Evolutionary conservation across 345 rosid genomes (phyloP), one percentile per base, ranked within the genome.

Genomic region (Populus nigra): DNA sequence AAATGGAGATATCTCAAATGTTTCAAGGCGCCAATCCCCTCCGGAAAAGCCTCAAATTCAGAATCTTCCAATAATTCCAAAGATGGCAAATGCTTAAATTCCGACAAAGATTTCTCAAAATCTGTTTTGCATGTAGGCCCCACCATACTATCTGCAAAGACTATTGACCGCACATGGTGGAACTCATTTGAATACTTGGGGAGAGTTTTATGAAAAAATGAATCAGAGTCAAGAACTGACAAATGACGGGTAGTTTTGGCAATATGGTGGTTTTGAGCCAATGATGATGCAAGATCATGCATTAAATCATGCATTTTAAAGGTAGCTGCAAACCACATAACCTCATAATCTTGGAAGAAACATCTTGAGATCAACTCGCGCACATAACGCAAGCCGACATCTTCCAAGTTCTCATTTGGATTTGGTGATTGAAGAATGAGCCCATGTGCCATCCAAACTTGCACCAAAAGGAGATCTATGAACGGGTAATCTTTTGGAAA

Each of bases 251-350:
- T 29, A 1, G 2, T 29, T 29, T 29, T 29, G 31, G 31, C 1
- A 29, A 29, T 29, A 1, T 29, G 31, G 2, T 29, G 31, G 31
- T 29, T 29, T 29, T 29, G 31, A 29, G 31, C 71, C 45, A 85
- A 76, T 3, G 59, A 55, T n/a, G 27, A 5, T 31, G 83, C 83
- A 31, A 87, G 76, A 10, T 87, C 85, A 15, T 79, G 81, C 18
- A 85, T 76, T 31, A 85, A 74, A 75, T 83, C 85, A 27, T 84
- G 88, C 86, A 85, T 83, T 45, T 36, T 25, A 68, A 75, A 71
- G 4, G 0, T 4, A 23, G 39, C 5, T 4, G 13, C 22, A 1
- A 25, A 8, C 11, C 1, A 27, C 27, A 27, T 27, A 27, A n/a
- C 69, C 0, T 35, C 23, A 6, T 69, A 61, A 27, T 27, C 27